These are phyloP conservation scores for Musa schizocarpa DNA, from an alignment of 176 grass and related monocot genomes.

Conservation along the genomic window DNA sequence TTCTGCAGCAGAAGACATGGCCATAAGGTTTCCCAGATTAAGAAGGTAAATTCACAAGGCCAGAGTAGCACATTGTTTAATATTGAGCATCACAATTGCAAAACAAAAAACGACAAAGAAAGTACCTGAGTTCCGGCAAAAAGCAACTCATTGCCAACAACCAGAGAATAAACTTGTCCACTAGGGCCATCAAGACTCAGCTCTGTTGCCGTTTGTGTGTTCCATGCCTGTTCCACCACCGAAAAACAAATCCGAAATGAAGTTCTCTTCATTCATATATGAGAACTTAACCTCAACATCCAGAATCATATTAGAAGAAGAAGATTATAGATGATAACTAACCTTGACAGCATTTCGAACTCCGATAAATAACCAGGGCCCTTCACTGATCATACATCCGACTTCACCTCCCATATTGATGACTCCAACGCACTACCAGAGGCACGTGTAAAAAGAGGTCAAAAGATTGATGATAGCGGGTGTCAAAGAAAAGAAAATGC, in stretches of 20 bases:
- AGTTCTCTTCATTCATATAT: background rate
- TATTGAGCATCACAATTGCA: no score
- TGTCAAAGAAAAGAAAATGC: conserved; percentile 12
- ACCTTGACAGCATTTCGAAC: conserved; percentile 80
- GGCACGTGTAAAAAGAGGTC: conserved; percentile 20
- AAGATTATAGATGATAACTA: background rate
- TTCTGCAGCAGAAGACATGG: conserved; percentile 37
- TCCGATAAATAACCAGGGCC: conserved; percentile 81
- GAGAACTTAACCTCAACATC: conserved; percentile 11
- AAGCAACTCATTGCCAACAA: conserved; percentile 62
- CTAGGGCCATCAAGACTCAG: conserved; percentile 72
- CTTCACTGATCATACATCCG: conserved; percentile 96
- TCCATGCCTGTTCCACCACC: conserved; percentile 53
- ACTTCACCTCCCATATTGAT: conserved; percentile 63
- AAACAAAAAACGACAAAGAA: background rate
- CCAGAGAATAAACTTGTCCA: conserved; percentile 91
- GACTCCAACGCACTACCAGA: conserved; percentile 47
- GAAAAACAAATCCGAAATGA: conserved; percentile 1
- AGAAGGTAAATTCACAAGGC: no score
- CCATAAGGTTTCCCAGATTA: no score
- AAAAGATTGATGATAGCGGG: conserved; percentile 13
- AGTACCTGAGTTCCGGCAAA: conserved; percentile 85
- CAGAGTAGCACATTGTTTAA: no score
- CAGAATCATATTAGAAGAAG: conserved; percentile 2
- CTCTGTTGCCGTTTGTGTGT: conserved; percentile 63